phyloP scores from a whole-genome alignment of 2,329 filamentous ascomycete genomes.

The Ceratocystis harringtonii region DNA sequence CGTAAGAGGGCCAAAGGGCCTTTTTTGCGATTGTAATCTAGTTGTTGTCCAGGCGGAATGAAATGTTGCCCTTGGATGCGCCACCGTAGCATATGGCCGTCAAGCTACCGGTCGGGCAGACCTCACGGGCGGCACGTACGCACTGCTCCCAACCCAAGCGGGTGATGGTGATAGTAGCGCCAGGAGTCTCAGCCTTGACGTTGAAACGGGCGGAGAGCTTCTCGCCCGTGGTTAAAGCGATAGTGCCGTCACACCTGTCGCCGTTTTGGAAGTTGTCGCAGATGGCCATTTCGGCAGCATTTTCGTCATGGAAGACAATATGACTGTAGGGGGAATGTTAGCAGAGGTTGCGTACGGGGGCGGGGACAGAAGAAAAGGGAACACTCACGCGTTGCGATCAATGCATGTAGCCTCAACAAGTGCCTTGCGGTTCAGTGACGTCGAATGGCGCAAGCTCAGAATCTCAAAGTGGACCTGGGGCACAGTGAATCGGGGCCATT shows the following conservation, averaged over 20 bases:
- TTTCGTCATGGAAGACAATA: slow-evolving; percentile 35
- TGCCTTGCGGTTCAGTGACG: slow-evolving; percentile 28
- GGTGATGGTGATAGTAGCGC: slow-evolving; percentile 37
- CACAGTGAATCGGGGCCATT: slow-evolving; percentile 27
- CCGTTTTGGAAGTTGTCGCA: slow-evolving; percentile 37
- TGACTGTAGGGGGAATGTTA: slow-evolving; percentile 20
- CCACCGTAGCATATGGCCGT: slow-evolving; percentile 33
- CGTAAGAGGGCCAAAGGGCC: background rate
- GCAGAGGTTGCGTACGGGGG: background rate
- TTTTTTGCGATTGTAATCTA: background rate
- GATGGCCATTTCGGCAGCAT: slow-evolving; percentile 34
- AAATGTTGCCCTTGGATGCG: slow-evolving; percentile 32
- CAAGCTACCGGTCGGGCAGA: slow-evolving; percentile 36
- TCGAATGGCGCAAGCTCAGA: slow-evolving; percentile 28
- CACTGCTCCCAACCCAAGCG: slow-evolving; percentile 40
- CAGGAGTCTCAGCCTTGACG: slow-evolving; percentile 28
- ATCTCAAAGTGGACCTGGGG: slow-evolving; percentile 32
- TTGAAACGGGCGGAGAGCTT: slow-evolving; percentile 35
- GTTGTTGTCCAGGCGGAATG: slow-evolving; percentile 26
- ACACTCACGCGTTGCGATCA: slow-evolving; percentile 28
- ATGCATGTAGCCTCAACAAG: slow-evolving; percentile 29
- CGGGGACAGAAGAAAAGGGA: background rate
- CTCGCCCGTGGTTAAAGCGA: slow-evolving; percentile 30
- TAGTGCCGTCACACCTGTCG: slow-evolving; percentile 32
- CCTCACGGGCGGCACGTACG: slow-evolving; percentile 36